Evolutionary conservation across 305 asterid genomes (phyloP).

Genomic region (Rubia tinctorum): DNA sequence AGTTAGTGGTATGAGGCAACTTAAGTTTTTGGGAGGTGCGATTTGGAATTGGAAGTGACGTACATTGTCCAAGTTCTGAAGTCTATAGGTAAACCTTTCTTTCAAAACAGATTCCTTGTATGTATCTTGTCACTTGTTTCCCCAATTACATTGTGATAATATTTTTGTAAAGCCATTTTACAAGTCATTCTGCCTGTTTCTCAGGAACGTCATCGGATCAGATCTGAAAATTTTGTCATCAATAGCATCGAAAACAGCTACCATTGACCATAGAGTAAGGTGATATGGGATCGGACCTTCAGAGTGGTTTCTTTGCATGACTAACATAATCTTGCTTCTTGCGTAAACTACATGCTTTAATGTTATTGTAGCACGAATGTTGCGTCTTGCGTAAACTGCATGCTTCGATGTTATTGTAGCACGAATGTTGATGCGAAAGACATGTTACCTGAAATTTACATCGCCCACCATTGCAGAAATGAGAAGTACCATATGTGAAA

Average conservation of each 20-base stretch:
- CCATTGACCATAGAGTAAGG: neutral
- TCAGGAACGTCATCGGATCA: neutral
- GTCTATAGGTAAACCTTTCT: neutral
- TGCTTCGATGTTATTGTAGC: neutral
- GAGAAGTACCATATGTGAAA: no score
- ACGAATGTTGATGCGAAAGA: neutral
- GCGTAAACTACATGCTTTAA: neutral
- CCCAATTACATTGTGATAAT: no score
- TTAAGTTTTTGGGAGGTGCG: conserved; percentile 76
- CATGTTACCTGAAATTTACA: neutral
- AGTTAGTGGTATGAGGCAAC: conserved; percentile 87
- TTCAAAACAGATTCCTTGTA: neutral
- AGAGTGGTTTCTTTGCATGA: neutral
- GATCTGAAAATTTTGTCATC: neutral
- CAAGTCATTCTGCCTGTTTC: neutral
- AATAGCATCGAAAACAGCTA: neutral
- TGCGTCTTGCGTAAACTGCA: no score
- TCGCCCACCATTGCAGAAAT: neutral
- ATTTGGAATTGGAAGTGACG: conserved; percentile 77
- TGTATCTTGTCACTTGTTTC: neutral
- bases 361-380: neutral
- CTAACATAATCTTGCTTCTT: neutral
- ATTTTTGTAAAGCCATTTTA: neutral
- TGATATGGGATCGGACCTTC: neutral
- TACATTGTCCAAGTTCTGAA: neutral